These are phyloP conservation scores for Ganoderma lucidum DNA, from an alignment of 1,284 basidiomycete species.

Conservation along the genomic window DNA sequence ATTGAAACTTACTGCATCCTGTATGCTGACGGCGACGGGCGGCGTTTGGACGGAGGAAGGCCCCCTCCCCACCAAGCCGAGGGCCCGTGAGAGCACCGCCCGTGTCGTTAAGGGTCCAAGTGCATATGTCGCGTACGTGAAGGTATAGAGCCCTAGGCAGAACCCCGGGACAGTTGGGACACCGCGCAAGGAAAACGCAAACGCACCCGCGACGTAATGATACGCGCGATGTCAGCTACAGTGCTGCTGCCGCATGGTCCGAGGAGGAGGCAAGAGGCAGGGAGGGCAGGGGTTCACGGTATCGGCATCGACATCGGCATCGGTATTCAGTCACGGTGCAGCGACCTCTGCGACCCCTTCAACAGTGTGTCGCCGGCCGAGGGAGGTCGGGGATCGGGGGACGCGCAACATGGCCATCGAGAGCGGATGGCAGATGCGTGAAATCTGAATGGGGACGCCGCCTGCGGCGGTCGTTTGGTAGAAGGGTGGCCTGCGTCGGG, in stretches of 20 bases:
- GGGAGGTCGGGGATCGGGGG: neutral
- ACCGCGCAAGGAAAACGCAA: neutral
- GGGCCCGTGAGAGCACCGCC: neutral
- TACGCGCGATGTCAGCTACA: neutral
- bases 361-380: neutral
- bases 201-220: neutral
- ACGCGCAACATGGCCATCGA: neutral
- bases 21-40: neutral
- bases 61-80: neutral
- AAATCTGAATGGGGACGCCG: neutral
- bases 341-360: neutral
- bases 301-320: neutral
- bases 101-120: neutral
- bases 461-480: conserved; percentile 1
- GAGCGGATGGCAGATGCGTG: neutral
- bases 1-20: neutral
- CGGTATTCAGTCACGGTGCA: too few relatives aligned
- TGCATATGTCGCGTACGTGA: neutral
- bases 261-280: neutral
- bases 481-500: neutral
- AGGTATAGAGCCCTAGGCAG: neutral
- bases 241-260: neutral
- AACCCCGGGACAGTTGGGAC: neutral
- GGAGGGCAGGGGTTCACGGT: neutral
- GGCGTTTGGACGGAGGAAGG: neutral